Evolutionary conservation across 2,329 filamentous ascomycete species (phyloP).

Genomic region (Davidsoniella virescens): DNA sequence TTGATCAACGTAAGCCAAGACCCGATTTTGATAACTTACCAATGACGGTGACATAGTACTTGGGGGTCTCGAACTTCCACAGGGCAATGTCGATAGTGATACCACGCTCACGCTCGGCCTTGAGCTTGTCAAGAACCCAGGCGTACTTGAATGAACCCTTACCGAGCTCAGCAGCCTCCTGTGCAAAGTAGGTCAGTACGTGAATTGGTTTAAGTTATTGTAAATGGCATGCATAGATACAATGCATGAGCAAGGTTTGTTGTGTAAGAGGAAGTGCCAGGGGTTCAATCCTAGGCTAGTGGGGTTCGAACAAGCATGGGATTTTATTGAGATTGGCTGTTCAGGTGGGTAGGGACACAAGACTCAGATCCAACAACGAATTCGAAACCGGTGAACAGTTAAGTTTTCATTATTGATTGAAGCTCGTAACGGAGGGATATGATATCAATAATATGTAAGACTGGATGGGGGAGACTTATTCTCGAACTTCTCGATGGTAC

Average conservation of each 20-base stretch:
- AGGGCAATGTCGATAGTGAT: conserved; percentile 99
- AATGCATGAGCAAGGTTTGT: conserved; percentile 2
- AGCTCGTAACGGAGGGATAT: conserved; percentile 10
- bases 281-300: not conserved
- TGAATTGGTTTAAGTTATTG: conserved; percentile 4
- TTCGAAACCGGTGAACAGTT: not conserved
- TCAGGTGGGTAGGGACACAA: conserved; percentile 4
- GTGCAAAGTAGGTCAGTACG: conserved; percentile 17
- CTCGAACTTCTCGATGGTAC: conserved; percentile 99
- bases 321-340: conserved; percentile 3
- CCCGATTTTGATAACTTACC: conserved; percentile 39
- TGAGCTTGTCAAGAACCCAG: conserved; percentile 99
- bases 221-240: not conserved
- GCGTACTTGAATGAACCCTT: conserved; percentile 99
- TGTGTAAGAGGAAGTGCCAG: not conserved
- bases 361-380: conserved; percentile 14
- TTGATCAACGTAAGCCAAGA: not conserved
- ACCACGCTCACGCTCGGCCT: conserved; percentile 99
- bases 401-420: not conserved
- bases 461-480: conserved; percentile 42
- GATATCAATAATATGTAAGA: conserved; percentile 8
- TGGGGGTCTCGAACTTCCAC: conserved; percentile 99
- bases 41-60: conserved; percentile 97
- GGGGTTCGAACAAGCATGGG: not conserved
- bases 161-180: conserved; percentile 97